phyloP scores from a whole-genome alignment of 2,329 filamentous ascomycete species.

The Alternaria metachromatica region DNA sequence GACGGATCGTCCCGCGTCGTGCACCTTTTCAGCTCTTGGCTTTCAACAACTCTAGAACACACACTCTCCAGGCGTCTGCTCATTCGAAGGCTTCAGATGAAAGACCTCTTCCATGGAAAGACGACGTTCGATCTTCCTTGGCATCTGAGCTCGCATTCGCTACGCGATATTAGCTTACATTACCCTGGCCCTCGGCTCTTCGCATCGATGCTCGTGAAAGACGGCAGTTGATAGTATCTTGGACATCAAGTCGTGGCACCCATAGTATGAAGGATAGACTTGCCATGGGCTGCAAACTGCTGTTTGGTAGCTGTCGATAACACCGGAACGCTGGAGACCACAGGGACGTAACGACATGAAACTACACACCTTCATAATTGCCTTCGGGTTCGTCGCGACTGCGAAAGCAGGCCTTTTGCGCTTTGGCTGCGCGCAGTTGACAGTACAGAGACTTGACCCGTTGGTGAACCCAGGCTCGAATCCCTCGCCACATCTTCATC shows the following conservation, averaged over 20 bases:
- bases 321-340: neutral
- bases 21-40: neutral
- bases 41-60: neutral
- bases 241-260: neutral
- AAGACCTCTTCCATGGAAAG: neutral
- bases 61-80: neutral
- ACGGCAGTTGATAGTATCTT: slow-evolving; percentile 9
- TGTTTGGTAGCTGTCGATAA: neutral
- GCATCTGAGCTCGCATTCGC: slow-evolving; percentile 13
- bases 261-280: neutral
- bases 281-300: neutral
- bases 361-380: slow-evolving; percentile 16
- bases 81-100: neutral
- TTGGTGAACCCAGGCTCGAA: slow-evolving; percentile 47
- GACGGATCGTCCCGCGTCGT: neutral
- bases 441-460: slow-evolving; percentile 35
- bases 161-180: slow-evolving; percentile 18
- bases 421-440: slow-evolving; percentile 35
- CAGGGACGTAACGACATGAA: slow-evolving; percentile 20
- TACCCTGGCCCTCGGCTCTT: slow-evolving; percentile 16
- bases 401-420: slow-evolving; percentile 31
- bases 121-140: slow-evolving; percentile 15
- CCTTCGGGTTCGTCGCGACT: slow-evolving; percentile 28
- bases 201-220: neutral
- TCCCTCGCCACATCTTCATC: slow-evolving; percentile 50